phyloP scores from a whole-genome alignment of 2,329 filamentous ascomycete genomes.

The Capronia coronata region DNA sequence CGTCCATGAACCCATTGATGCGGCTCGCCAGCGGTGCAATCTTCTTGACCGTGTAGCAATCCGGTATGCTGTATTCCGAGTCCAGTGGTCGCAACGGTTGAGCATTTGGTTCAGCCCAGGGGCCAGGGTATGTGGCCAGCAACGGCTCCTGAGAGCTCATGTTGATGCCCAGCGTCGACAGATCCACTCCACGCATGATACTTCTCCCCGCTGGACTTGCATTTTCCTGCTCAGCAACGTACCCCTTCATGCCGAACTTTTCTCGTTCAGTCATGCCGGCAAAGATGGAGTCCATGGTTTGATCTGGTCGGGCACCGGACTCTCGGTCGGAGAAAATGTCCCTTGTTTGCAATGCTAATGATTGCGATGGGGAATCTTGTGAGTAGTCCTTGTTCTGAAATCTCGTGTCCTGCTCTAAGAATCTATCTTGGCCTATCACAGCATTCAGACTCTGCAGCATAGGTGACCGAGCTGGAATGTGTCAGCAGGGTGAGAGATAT shows the following conservation, averaged over 20 bases:
- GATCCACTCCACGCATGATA: constrained; percentile 1
- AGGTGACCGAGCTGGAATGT: constrained; percentile 35
- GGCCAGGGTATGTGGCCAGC: constrained; percentile 57
- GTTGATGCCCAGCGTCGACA: constrained; percentile 52
- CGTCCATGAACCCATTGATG: constrained; percentile 54
- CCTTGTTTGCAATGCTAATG: constrained; percentile 25
- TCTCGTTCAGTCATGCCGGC: constrained; percentile 39
- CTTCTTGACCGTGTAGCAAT: constrained; percentile 60
- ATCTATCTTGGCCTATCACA: constrained; percentile 36
- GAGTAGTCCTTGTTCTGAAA: constrained; percentile 31
- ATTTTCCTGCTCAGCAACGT: constrained; percentile 50
- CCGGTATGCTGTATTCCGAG: constrained; percentile 57
- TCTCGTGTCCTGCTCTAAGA: constrained; percentile 26
- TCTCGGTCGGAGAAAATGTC: constrained; percentile 33
- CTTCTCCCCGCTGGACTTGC: constrained; percentile 44
- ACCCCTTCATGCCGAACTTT: constrained; percentile 53
- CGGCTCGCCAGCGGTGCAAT: constrained; percentile 56
- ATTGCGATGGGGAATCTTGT: constrained; percentile 33
- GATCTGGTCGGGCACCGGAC: constrained; percentile 27
- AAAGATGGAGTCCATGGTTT: constrained; percentile 34
- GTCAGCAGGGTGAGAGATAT: constrained; percentile 1
- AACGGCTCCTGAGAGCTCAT: constrained; percentile 53
- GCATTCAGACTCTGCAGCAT: constrained; percentile 41
- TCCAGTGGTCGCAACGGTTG: constrained; percentile 50
- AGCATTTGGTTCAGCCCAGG: constrained; percentile 53